Evolutionary conservation across 345 rosid genomes (phyloP).

Genomic region (Camelina hispida): DNA sequence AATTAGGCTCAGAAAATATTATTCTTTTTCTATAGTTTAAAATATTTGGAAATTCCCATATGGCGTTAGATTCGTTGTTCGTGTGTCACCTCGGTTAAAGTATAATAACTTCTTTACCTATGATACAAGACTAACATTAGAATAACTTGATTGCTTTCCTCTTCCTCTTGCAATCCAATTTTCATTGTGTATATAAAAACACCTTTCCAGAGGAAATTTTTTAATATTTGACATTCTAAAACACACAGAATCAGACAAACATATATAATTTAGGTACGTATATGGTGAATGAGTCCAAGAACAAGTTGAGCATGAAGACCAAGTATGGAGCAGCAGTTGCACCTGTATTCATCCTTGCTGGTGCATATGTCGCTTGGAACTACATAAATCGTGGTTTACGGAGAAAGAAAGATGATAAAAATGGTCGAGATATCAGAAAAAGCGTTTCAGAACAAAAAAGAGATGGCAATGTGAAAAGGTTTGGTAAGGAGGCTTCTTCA

Average conservation of each 20-base stretch:
- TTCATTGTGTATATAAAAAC: not conserved
- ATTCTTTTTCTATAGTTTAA: conserved; percentile 12
- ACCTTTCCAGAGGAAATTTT: not conserved
- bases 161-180: not conserved
- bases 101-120: conserved; percentile 40
- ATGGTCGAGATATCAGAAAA: conserved; percentile 26
- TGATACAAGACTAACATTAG: conserved; percentile 43
- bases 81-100: conserved; percentile 17
- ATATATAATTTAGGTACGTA: conserved; percentile 1
- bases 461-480: conserved; percentile 20
- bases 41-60: conserved; percentile 1
- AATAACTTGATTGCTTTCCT: conserved; percentile 33
- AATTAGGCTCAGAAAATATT: not conserved
- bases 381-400: conserved; percentile 46
- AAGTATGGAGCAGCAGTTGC: conserved; percentile 56
- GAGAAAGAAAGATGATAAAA: conserved; percentile 41
- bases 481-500: conserved; percentile 26
- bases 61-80: conserved; percentile 26
- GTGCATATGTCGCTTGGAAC: conserved; percentile 53
- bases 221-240: conserved; percentile 7
- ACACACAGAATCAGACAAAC: not conserved
- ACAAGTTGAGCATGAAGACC: conserved; percentile 39
- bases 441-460: not conserved
- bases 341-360: conserved; percentile 48
- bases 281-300: conserved; percentile 39